Evolutionary conservation across 306 rosid species (phyloP).

Genomic region (Inga laurina): DNA sequence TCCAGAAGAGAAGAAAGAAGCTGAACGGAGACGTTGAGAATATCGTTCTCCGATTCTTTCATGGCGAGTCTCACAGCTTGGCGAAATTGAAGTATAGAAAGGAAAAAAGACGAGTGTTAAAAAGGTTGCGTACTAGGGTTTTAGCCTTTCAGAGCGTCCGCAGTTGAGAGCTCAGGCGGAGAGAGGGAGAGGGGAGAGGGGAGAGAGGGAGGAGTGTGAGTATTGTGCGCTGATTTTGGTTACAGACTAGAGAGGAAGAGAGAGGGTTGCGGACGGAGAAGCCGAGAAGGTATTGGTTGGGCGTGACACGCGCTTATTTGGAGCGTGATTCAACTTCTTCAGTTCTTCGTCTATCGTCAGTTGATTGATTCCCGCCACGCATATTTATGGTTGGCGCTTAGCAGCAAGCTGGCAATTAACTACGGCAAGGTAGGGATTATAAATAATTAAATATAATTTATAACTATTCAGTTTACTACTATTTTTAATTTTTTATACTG

Average conservation of each 20-base stretch:
- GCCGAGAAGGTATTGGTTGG: not conserved
- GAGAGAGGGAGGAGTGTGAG: not conserved
- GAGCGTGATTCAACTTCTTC: slow-evolving; percentile 16
- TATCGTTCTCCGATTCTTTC: slow-evolving; percentile 57
- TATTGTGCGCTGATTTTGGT: not conserved
- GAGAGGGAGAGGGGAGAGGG: not conserved
- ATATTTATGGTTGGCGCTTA: not conserved
- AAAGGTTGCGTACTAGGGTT: slow-evolving; percentile 16
- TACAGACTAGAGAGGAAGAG: not conserved
- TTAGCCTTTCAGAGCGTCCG: not conserved
- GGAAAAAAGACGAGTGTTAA: not conserved
- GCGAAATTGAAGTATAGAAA: not conserved
- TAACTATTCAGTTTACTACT: no score
- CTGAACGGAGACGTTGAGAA: slow-evolving; percentile 32
- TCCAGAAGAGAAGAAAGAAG: slow-evolving; percentile 46
- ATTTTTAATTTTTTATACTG: no score
- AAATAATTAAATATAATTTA: no score
- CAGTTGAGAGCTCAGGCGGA: not conserved
- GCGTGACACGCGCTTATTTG: not conserved
- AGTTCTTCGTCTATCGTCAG: not conserved
- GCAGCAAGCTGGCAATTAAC: not conserved
- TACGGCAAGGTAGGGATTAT: not conserved
- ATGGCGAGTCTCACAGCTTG: slow-evolving; percentile 38
- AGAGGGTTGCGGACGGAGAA: not conserved
- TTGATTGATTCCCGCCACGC: slow-evolving; percentile 25